Conservation (phyloP, 352 stramenopile species). For the Globisporangium nagaii region DNA sequence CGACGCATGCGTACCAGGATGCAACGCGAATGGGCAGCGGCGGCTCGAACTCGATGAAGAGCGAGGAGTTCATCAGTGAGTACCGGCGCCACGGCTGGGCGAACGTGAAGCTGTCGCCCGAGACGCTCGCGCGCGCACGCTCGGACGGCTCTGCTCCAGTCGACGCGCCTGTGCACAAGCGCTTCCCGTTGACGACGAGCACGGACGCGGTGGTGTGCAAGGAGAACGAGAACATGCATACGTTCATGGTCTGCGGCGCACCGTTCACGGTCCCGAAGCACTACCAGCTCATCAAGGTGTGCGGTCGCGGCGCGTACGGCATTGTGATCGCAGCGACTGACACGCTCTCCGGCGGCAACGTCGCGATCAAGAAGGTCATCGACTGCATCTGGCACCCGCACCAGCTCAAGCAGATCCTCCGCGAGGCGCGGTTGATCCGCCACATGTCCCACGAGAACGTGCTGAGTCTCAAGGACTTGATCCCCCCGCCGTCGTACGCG, state of each 20-base stretch:
- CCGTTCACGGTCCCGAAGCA: constrained; percentile 81
- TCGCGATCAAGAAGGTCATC: constrained; percentile 90
- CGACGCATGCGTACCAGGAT: too few species aligned
- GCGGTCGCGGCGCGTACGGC: constrained; percentile 80
- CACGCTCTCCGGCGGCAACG: constrained; percentile 70
- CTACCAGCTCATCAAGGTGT: constrained; percentile 88
- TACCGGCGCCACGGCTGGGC: constrained; percentile 67
- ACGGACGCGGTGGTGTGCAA: constrained; percentile 71
- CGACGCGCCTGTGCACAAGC: constrained; percentile 31
- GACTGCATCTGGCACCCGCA: constrained; percentile 88
- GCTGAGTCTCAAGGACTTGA: constrained; percentile 79
- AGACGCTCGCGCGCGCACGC: constrained; percentile 42
- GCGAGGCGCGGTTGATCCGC: constrained; percentile 79
- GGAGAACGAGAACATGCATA: constrained; percentile 85
- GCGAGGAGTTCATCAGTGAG: constrained; percentile 38
- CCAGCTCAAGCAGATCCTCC: constrained; percentile 86
- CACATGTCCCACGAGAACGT: constrained; percentile 86
- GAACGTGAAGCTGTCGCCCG: constrained; percentile 74
- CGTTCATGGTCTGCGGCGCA: constrained; percentile 86
- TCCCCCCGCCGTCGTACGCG: constrained; percentile 73
- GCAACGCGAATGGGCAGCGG: too few species aligned
- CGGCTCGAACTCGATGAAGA: constrained; percentile 15
- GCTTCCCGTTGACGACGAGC: constrained; percentile 24
- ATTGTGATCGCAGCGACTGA: constrained; percentile 89
- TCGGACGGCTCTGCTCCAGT: constrained; percentile 47